Evolutionary conservation across 441 rosid species (phyloP).

Genomic region (Populus trichocarpa): DNA sequence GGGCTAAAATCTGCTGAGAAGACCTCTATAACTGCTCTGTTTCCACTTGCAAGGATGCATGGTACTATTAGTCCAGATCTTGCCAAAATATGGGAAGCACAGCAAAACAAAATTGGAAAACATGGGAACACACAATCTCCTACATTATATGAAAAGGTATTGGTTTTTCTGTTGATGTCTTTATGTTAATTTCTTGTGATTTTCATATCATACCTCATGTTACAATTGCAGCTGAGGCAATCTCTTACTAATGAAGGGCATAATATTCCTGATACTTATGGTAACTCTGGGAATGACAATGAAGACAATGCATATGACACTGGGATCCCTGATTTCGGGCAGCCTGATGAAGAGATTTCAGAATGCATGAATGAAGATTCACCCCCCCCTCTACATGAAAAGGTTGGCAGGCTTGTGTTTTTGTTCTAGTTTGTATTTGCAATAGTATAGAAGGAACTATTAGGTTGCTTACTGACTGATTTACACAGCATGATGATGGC

Average conservation of each 20-base stretch:
- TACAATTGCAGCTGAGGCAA: conserved; percentile 55
- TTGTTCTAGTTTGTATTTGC: background rate
- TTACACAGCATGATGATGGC: conserved; percentile 34
- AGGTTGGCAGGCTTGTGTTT: conserved; percentile 28
- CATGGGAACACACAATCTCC: conserved; percentile 31
- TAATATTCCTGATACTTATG: conserved; percentile 26
- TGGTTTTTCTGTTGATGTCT: conserved; percentile 3
- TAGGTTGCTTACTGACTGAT: conserved; percentile 22
- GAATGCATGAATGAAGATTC: conserved; percentile 55
- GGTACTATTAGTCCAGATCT: conserved; percentile 78
- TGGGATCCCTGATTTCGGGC: conserved; percentile 45
- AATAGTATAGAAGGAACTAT: background rate
- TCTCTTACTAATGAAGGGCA: conserved; percentile 47
- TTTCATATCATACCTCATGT: conserved; percentile 12
- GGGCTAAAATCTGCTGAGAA: conserved; percentile 29
- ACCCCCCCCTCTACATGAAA: conserved; percentile 27
- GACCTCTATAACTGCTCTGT: conserved; percentile 39
- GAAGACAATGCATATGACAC: conserved; percentile 35
- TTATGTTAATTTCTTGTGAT: conserved; percentile 11
- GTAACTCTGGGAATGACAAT: conserved; percentile 22
- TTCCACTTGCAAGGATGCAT: conserved; percentile 71
- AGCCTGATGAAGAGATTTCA: conserved; percentile 37
- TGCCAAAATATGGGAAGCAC: conserved; percentile 57
- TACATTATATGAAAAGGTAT: conserved; percentile 61
- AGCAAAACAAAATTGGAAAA: conserved; percentile 20